Evolutionary conservation across 1,284 basidiomycete genomes (phyloP).

Genomic region (Cryptococcus sp.): DNA sequence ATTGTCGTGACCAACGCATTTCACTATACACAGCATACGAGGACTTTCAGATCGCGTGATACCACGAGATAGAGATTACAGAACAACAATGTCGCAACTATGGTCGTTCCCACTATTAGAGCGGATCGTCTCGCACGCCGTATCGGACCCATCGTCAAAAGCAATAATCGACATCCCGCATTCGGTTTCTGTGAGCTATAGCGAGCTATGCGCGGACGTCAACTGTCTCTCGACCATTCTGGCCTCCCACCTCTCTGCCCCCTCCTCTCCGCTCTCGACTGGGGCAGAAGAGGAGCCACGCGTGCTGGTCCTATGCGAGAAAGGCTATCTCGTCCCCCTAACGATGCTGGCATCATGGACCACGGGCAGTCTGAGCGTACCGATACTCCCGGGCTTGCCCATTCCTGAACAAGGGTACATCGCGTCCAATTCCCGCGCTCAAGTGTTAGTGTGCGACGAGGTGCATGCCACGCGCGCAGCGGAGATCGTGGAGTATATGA

Average conservation of each 20-base stretch:
- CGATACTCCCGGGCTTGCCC: slow-evolving; percentile 42
- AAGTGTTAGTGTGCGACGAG: slow-evolving; percentile 34
- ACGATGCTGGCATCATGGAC: slow-evolving; percentile 34
- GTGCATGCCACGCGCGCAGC: slow-evolving; percentile 32
- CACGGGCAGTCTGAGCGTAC: slow-evolving; percentile 42
- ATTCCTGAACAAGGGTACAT: slow-evolving; percentile 45
- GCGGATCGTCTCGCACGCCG: slow-evolving; percentile 15
- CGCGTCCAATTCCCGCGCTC: slow-evolving; percentile 34
- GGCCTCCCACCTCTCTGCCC: not conserved
- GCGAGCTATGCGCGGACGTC: slow-evolving; percentile 25
- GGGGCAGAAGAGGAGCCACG: slow-evolving; percentile 17
- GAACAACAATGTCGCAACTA: not conserved
- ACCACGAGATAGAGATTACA: not conserved
- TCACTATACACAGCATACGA: too few species aligned
- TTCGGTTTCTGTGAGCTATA: slow-evolving; percentile 16
- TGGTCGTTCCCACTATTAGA: slow-evolving; percentile 25
- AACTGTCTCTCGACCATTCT: slow-evolving; percentile 15
- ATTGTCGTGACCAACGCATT: too few species aligned
- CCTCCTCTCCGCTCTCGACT: not conserved
- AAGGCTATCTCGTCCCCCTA: slow-evolving; percentile 35
- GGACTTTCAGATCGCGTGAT: too few species aligned
- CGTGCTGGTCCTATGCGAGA: slow-evolving; percentile 30
- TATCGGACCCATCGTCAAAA: slow-evolving; percentile 13
- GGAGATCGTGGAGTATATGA: slow-evolving; percentile 26
- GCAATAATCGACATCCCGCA: slow-evolving; percentile 30